These are phyloP conservation scores for Fragaria iinumae DNA, from an alignment of 306 rosid genomes.

Conservation along the genomic window DNA sequence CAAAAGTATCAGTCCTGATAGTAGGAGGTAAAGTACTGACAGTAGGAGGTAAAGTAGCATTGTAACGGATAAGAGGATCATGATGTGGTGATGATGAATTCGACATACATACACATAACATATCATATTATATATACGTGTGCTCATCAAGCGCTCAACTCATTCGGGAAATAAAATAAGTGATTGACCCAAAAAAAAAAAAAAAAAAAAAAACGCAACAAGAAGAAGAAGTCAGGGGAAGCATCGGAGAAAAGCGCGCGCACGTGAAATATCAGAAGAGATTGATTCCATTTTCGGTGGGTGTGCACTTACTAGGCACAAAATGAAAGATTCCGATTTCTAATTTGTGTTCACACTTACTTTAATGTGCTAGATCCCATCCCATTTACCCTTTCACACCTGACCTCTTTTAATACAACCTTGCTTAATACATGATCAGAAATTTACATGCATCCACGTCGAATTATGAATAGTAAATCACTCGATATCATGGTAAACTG, in stretches of 20 bases:
- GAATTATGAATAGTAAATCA: too few relatives aligned
- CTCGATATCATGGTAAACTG: too few relatives aligned
- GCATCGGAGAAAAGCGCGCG: not conserved
- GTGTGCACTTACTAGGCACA: not conserved
- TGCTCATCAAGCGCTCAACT: too few relatives aligned
- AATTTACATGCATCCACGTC: not conserved
- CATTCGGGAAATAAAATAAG: too few relatives aligned
- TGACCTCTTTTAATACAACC: not conserved
- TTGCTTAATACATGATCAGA: not conserved
- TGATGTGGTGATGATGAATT: not conserved
- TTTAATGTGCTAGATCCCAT: constrained; percentile 23
- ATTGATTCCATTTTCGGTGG: not conserved
- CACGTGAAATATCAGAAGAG: not conserved
- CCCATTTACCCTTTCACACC: constrained; percentile 42
- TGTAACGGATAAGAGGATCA: not conserved
- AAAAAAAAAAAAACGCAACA: too few relatives aligned
- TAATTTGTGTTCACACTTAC: constrained; percentile 54
- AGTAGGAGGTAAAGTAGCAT: not conserved
- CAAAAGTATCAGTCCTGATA: too few relatives aligned
- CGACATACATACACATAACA: too few relatives aligned
- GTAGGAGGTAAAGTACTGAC: too few relatives aligned
- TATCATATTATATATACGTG: too few relatives aligned
- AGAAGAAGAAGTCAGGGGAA: not conserved
- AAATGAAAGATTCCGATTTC: constrained; percentile 36
- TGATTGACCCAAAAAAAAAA: not conserved